Evolutionary conservation across 2,329 filamentous ascomycete species (phyloP).

Genomic region (Pseudofabraea citricarpa): DNA sequence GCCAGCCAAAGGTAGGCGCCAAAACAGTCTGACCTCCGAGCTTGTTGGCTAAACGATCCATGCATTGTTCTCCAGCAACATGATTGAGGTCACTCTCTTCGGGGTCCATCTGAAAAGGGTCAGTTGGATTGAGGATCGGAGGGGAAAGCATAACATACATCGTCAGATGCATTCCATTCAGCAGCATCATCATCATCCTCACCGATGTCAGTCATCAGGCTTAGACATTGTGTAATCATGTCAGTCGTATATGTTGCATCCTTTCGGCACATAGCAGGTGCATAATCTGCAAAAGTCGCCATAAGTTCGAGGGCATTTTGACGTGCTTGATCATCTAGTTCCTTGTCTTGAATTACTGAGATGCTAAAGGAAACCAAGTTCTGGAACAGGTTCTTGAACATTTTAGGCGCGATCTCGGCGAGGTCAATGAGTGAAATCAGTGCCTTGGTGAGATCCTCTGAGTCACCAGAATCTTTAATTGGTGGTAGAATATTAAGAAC

Average conservation of each 20-base stretch:
- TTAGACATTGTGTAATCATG: slow-evolving; percentile 98
- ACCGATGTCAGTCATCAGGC: slow-evolving; percentile 95
- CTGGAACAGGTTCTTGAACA: slow-evolving; percentile 95
- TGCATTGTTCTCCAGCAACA: slow-evolving; percentile 95
- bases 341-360: slow-evolving; percentile 92
- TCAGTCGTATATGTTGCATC: slow-evolving; percentile 87
- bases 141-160: slow-evolving; percentile 51
- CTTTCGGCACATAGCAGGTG: slow-evolving; percentile 91
- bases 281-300: slow-evolving; percentile 95
- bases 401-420: slow-evolving; percentile 89
- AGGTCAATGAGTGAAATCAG: slow-evolving; percentile 89
- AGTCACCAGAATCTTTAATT: slow-evolving; percentile 86
- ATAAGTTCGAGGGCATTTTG: slow-evolving; percentile 96
- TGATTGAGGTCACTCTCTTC: slow-evolving; percentile 98
- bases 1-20: slow-evolving; percentile 91
- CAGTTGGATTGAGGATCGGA: slow-evolving; percentile 13
- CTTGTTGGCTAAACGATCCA: slow-evolving; percentile 97
- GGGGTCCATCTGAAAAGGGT: slow-evolving; percentile 65
- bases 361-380: slow-evolving; percentile 90
- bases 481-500: slow-evolving; percentile 92
- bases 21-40: slow-evolving; percentile 91
- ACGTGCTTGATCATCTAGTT: slow-evolving; percentile 80
- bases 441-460: slow-evolving; percentile 85
- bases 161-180: slow-evolving; percentile 90
- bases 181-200: slow-evolving; percentile 89